These are phyloP conservation scores for Fusarium sp. DNA, from an alignment of 2,329 filamentous ascomycete genomes.

Conservation along the genomic window DNA sequence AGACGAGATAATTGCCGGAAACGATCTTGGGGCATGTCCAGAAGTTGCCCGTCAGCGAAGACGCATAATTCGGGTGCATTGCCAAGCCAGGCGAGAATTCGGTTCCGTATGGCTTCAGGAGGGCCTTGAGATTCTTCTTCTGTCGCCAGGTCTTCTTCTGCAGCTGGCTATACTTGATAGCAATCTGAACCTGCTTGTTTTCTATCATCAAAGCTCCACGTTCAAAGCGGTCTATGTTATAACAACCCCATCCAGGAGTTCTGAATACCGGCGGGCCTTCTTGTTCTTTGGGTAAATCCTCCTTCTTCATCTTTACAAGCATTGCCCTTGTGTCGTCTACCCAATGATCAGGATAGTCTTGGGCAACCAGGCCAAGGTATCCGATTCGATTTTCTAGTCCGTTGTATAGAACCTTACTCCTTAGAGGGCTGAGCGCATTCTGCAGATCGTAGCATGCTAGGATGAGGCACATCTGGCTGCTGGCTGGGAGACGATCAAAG, in stretches of 20 bases:
- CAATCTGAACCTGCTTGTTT: conserved; percentile 12
- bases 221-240: fast-evolving
- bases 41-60: not conserved
- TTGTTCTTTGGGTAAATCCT: not conserved
- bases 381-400: not conserved
- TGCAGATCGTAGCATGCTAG: not conserved
- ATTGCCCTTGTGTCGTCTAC: not conserved
- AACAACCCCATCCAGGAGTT: not conserved
- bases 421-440: not conserved
- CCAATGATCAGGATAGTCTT: conserved; percentile 13
- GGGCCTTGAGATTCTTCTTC: not conserved
- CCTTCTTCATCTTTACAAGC: not conserved
- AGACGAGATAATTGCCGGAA: conserved; percentile 13
- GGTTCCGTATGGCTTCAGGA: conserved; percentile 1
- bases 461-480: conserved; percentile 5
- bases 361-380: not conserved
- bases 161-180: conserved; percentile 16
- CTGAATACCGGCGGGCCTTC: not conserved
- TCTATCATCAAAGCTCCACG: not conserved
- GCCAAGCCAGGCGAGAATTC: fast-evolving
- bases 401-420: fast-evolving
- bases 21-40: conserved; percentile 11
- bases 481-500: not conserved
- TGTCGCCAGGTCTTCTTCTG: not conserved
- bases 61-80: too few species aligned